A percentile compares a stretch with the other conserved stretches of the same genome.
These are phyloP conservation scores for Groenewaldozyma auringiensis DNA, from an alignment of 1,139 yeast genomes.

Conservation along the genomic window DNA sequence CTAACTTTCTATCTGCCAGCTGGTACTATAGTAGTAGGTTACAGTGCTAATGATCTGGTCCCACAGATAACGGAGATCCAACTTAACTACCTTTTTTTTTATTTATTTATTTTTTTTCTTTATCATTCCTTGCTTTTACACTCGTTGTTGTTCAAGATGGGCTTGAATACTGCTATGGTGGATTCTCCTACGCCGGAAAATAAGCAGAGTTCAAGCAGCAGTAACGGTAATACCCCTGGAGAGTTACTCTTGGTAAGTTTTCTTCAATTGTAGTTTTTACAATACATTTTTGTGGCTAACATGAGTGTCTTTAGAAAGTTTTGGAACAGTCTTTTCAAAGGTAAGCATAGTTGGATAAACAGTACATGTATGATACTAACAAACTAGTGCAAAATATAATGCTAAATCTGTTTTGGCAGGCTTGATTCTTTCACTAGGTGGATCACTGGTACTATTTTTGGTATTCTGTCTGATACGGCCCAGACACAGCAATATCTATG, in stretches of 20 bases:
- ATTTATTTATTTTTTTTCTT: too few species aligned
- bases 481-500: constrained; percentile 30
- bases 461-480: constrained; percentile 32
- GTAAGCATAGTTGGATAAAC: constrained; percentile 10
- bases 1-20: too few species aligned
- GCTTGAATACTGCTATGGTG: background rate
- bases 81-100: too few species aligned
- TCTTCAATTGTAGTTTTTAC: too few species aligned
- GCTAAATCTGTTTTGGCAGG: constrained; percentile 33
- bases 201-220: background rate
- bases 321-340: constrained; percentile 18
- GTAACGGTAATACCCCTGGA: background rate
- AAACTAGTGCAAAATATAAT: constrained; percentile 21
- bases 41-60: too few species aligned
- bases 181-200: background rate
- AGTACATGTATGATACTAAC: background rate
- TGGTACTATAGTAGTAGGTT: too few species aligned
- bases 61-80: too few species aligned
- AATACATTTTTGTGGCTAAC: too few species aligned
- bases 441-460: constrained; percentile 25
- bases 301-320: constrained; percentile 16
- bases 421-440: constrained; percentile 30
- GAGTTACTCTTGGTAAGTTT: background rate
- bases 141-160: background rate
- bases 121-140: too few species aligned